Base-by-base conservation (phyloP, 1,284 basidiomycete species). In the Naganishia sp. region DNA sequence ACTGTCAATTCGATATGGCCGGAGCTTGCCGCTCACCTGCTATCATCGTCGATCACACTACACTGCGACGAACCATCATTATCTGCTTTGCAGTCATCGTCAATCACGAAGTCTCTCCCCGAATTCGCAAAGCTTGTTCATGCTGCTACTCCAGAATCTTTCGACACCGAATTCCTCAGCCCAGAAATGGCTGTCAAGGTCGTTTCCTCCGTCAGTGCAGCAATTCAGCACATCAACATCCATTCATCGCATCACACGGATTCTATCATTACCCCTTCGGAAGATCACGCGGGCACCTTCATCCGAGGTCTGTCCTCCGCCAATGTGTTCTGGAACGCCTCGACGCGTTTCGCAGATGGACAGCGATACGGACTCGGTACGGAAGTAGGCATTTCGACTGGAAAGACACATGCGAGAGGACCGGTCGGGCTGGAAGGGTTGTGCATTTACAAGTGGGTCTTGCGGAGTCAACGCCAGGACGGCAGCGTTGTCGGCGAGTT, bases 201-300 rank as follows among this genome's bases (percentile, higher is more conserved):
- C 9, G 85, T 94, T 21, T 82, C 87, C 28, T 88, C 87, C 4
- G 83, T 95, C 47, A 74, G 83, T 25, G 82, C 82, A 17, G 95
- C 95, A 5, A 90, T 98, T 68, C 72, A 83, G 63, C 92, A 93
- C 82, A 96, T 99, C 83, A 98, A 98, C 80, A 78, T 84, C 5
- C 90, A 97, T 77, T 92, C 90, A 0, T 95, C 92, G 1, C 92
- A 96, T 74, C 96, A 99, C 79, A 99, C 96, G 39, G 96, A 99
- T 76, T 81, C 84, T 56, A 97, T 99, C 76, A 84, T 99, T 49
- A 93, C 94, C n/a, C 90, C 95, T 77, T 84, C 86, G 58, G 83
- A 86, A 15, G 68, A 73, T 1, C 81, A 86, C 50, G 90, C 89
- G 43, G 84, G 85, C 23, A 82, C 82, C 28, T 99, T 98, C 82